A percentile compares a stretch with the other conserved stretches of the same genome.
These are phyloP conservation scores for Populus davidiana DNA, from an alignment of 345 rosid genomes.

Conservation along the genomic window DNA sequence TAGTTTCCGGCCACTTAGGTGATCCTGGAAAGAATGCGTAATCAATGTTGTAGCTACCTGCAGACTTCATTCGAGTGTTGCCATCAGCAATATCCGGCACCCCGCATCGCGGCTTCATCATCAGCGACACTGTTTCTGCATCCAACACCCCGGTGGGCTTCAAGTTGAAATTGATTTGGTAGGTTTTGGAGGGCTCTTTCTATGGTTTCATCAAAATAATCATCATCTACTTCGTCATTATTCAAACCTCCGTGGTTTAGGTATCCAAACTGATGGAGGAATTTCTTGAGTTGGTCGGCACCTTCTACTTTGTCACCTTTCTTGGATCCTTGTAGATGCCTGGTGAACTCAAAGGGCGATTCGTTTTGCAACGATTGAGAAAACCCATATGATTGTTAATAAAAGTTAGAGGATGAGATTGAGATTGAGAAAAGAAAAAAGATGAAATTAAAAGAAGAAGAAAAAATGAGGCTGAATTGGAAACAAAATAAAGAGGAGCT, in stretches of 20 bases:
- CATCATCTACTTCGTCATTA: neutral
- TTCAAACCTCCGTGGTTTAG: neutral
- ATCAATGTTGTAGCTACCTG: neutral
- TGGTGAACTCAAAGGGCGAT: neutral
- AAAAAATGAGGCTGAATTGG: too few species aligned
- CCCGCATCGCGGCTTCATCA: conserved; percentile 15
- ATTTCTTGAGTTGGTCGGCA: neutral
- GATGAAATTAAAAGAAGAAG: too few species aligned
- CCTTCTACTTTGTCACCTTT: conserved; percentile 10
- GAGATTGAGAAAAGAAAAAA: too few species aligned
- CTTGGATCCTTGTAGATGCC: neutral
- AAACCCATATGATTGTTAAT: too few species aligned
- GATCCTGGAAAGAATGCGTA: neutral
- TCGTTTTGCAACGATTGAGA: too few species aligned
- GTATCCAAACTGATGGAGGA: conserved; percentile 11
- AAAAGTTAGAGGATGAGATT: too few species aligned
- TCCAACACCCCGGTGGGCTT: conserved; percentile 7
- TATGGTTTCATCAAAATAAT: conserved; percentile 1
- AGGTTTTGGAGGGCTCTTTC: conserved; percentile 14
- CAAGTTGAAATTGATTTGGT: conserved; percentile 12
- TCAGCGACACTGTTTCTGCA: neutral
- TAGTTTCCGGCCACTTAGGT: neutral
- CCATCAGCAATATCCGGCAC: neutral
- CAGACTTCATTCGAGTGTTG: neutral
- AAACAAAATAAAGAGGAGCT: too few species aligned